Base-by-base conservation (phyloP, 1,139 yeast species). In the Kurtzmaniella quercitrusa region DNA sequence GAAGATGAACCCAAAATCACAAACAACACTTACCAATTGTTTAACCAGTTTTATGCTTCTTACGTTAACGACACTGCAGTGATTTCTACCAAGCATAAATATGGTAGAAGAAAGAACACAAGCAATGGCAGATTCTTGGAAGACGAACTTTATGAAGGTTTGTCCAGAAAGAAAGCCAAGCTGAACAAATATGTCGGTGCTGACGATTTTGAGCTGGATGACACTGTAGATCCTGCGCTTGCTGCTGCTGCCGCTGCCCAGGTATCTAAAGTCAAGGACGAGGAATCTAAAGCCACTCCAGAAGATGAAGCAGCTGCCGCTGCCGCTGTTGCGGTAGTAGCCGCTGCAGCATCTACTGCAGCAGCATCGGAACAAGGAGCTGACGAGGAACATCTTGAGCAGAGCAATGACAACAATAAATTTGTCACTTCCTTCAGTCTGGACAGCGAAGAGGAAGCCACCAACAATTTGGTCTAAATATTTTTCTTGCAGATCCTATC, bases 31-130 rank as follows among this genome's bases (percentile, higher is more conserved):
- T 37, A 42, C 19, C 38, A 42, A 17, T 42, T 51, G n/a, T 51
- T 51, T 39, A 48, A 47, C 38, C 40, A 38, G 19, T 51, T 51
- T 39, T 51, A 51, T 40, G 38, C 45, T 23, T 45, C 55, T n/a
- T 51, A 50, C 36, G 36, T 47, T 9, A 45, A 47, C 26, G 53
- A 51, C 38, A 50, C 54, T n/a, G 46, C 48, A 3, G 36, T 39
- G 22, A 42, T 48, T 17, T 38, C 36, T 9, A 33, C 38, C 34
- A 39, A 37, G 28, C 28, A 32, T 11, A 38, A 38, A 15, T 30
- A 38, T 23, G 20, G 23, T 20, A 33, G 33, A 34, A 21, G 16
- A 22, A 35, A 30, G 22, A 32, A n/a, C 17, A 16, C 23, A 9
- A 3, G 5, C n/a, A 37, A 18, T 26, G 26, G 33, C 8, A 28